Evolutionary conservation across 371 early-diverging fungal genomes (phyloP).

Genomic region (Mucor sp.): DNA sequence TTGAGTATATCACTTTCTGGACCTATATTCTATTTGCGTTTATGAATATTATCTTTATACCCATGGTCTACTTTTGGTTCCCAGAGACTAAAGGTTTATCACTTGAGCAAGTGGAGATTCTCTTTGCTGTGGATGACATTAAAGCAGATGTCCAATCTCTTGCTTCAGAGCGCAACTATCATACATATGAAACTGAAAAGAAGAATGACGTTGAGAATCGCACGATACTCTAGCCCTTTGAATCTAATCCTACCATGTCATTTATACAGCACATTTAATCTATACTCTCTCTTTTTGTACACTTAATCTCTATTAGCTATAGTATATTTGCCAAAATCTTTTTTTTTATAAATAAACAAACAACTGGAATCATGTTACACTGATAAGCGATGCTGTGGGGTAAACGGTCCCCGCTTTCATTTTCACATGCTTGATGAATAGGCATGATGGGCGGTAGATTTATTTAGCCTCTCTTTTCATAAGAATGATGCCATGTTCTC

Average conservation of each 20-base stretch:
- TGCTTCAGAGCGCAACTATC: background rate
- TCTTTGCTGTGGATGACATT: constrained; percentile 33
- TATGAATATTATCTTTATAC: constrained; percentile 31
- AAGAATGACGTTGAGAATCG: constrained; percentile 3
- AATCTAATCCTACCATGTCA: background rate
- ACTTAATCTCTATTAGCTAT: background rate
- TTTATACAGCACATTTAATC: background rate
- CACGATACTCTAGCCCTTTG: background rate
- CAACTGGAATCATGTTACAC: background rate
- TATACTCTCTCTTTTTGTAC: background rate
- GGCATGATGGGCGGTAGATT: background rate
- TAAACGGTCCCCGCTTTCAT: background rate
- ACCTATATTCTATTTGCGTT: constrained; percentile 46
- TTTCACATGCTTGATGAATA: background rate
- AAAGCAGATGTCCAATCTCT: constrained; percentile 15
- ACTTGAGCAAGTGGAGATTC: constrained; percentile 53
- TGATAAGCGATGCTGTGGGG: background rate
- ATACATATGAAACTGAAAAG: constrained; percentile 13
- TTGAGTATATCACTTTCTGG: constrained; percentile 58
- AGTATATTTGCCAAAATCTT: too few species aligned
- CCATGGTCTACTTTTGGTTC: constrained; percentile 38
- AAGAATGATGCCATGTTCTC: background rate
- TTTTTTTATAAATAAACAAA: background rate
- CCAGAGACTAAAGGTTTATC: constrained; percentile 56
- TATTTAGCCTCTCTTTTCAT: background rate